Percentiles rank a stretch among this genome's conserved stretches.
phyloP scores from a whole-genome alignment of 1,284 basidiomycete genomes.

The Stygiomarasmius scandens region DNA sequence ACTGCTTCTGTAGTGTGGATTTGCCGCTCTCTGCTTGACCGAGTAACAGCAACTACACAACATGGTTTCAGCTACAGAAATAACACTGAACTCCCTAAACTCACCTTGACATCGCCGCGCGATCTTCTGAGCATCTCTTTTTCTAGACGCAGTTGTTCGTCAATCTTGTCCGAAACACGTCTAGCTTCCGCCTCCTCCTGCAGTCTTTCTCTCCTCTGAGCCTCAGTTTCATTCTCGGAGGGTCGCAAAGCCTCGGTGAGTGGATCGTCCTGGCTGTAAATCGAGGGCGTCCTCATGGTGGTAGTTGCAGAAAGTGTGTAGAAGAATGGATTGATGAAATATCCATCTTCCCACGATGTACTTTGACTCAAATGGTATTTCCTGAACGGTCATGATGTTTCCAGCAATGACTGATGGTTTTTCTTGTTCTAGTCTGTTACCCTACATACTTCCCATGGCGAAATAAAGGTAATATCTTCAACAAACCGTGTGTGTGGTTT shows the following conservation, averaged over 20 bases:
- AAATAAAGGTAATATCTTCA: slow-evolving; percentile 76
- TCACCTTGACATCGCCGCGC: slow-evolving; percentile 76
- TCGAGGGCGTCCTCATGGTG: slow-evolving; percentile 60
- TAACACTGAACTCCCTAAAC: slow-evolving; percentile 33
- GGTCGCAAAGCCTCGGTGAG: slow-evolving; percentile 70
- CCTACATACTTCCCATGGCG: slow-evolving; percentile 90
- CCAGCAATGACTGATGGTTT: slow-evolving; percentile 7
- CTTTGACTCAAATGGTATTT: slow-evolving; percentile 5
- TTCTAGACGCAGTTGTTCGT: slow-evolving; percentile 74
- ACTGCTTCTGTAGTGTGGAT: slow-evolving; percentile 82
- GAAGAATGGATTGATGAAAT: neutral
- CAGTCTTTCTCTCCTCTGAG: slow-evolving; percentile 60
- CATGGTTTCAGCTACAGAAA: slow-evolving; percentile 24
- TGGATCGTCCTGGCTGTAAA: slow-evolving; percentile 75
- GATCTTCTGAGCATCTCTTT: slow-evolving; percentile 62
- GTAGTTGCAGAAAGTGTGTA: slow-evolving; percentile 32
- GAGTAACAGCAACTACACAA: slow-evolving; percentile 65
- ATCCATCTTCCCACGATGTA: slow-evolving; percentile 1
- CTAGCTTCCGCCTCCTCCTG: slow-evolving; percentile 71
- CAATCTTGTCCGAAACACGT: slow-evolving; percentile 74
- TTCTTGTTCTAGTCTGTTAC: slow-evolving; percentile 79
- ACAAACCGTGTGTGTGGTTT: neutral
- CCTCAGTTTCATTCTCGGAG: slow-evolving; percentile 64
- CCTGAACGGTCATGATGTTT: slow-evolving; percentile 12
- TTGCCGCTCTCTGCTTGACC: slow-evolving; percentile 85